phyloP scores from a whole-genome alignment of 768 basidiomycete species.

The Dioszegia aurantiaca region DNA sequence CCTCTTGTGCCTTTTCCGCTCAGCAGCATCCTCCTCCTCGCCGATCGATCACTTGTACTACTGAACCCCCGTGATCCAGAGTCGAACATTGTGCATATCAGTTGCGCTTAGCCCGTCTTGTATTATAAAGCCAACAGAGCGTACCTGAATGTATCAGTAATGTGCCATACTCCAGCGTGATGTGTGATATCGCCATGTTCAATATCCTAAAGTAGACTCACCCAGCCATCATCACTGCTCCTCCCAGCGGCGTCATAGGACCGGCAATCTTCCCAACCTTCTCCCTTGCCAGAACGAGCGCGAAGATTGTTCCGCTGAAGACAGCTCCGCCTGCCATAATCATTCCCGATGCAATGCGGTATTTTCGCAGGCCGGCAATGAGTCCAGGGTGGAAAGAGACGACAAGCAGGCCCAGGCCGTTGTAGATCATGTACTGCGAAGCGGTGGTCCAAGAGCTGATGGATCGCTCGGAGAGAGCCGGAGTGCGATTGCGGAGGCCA shows the following conservation, averaged over 20 bases:
- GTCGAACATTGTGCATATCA: too few species aligned
- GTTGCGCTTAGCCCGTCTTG: not conserved
- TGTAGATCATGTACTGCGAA: conserved; percentile 49
- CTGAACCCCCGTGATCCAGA: too few species aligned
- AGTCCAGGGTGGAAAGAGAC: conserved; percentile 42
- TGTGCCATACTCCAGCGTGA: not conserved
- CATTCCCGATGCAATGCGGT: conserved; percentile 34
- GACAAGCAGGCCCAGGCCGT: conserved; percentile 47
- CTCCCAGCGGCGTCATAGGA: conserved; percentile 47
- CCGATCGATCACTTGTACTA: too few species aligned
- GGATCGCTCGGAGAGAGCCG: conserved; percentile 33
- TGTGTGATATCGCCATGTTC: too few species aligned
- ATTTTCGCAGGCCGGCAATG: conserved; percentile 14
- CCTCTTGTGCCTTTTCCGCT: too few species aligned
- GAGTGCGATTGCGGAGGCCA: conserved; percentile 38
- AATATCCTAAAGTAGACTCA: conserved; percentile 33
- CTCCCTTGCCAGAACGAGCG: conserved; percentile 42
- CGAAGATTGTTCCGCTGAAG: conserved; percentile 49
- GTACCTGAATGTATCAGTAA: conserved; percentile 17
- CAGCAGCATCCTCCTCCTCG: too few species aligned
- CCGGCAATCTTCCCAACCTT: conserved; percentile 40
- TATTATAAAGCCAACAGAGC: conserved; percentile 21
- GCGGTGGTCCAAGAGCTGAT: conserved; percentile 44
- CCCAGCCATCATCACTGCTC: conserved; percentile 49
- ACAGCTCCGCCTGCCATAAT: conserved; percentile 37